These are phyloP conservation scores for Didymella segeticola DNA, from an alignment of 2,329 filamentous ascomycete genomes.

Conservation along the genomic window DNA sequence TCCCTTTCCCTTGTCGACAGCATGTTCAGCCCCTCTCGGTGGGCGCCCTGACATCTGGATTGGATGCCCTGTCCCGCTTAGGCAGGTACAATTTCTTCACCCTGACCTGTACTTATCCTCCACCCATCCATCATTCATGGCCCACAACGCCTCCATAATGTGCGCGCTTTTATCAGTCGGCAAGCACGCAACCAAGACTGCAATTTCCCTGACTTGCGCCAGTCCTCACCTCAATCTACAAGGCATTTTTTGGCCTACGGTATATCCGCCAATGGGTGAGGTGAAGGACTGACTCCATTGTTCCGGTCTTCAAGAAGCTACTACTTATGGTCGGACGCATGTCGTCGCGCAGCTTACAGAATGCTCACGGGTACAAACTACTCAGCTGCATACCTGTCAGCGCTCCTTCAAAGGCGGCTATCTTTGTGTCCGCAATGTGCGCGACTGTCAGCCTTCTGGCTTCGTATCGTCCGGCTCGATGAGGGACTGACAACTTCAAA, in stretches of 20 bases:
- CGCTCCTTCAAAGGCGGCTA: conserved; percentile 57
- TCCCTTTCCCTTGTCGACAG: neutral
- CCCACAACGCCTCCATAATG: conserved; percentile 16
- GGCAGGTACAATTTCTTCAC: neutral
- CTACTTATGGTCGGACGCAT: neutral
- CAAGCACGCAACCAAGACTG: conserved; percentile 16
- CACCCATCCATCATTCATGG: conserved; percentile 19
- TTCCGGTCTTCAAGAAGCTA: conserved; percentile 17
- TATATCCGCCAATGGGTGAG: conserved; percentile 11
- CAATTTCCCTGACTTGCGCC: conserved; percentile 17
- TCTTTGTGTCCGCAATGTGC: conserved; percentile 42
- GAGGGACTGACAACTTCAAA: conserved; percentile 13
- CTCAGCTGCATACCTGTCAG: conserved; percentile 56
- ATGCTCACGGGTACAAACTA: conserved; percentile 53
- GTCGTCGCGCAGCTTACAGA: neutral
- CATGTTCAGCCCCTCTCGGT: neutral
- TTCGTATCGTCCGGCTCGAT: conserved; percentile 18
- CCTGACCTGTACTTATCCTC: conserved; percentile 17
- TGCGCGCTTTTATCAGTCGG: conserved; percentile 18
- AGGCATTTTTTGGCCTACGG: conserved; percentile 13
- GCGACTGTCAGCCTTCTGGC: conserved; percentile 20
- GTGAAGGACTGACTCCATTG: conserved; percentile 18
- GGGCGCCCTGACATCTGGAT: neutral
- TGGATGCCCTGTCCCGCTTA: neutral
- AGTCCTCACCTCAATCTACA: conserved; percentile 14